Evolutionary conservation across 1,139 yeast genomes (phyloP), one percentile per base, ranked within the genome.

Genomic region (Taphrina confusa): DNA sequence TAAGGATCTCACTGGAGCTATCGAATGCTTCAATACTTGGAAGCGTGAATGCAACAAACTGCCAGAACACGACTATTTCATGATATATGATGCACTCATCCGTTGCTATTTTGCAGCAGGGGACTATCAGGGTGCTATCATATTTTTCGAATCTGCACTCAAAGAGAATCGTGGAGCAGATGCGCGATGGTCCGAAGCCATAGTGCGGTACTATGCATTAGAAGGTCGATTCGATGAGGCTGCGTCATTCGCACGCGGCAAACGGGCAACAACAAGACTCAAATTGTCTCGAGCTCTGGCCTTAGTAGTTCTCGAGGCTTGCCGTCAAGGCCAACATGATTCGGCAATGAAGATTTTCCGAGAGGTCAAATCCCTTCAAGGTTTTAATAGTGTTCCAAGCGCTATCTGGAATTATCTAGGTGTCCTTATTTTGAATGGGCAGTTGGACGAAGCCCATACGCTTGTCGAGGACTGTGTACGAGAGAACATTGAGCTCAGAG

Each of bases 11-110:
- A 25, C 33, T 12, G 45, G 64, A 4, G 67, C 66, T 4, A 33
- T 65, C 22, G 65, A 65, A 30, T 58, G 64, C 20, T 68, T 59
- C 54, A 57, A 65, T 31, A 60, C 56, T 25, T 68, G 65, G 60
- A 66, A 66, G 37, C 44, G 28, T 9, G 50, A 57, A 8, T 55
- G 56, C 14, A 14, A 45, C 14, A 23, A 44, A n/a, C 42, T 65
- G 40, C 61, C 61, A 1, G 55, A 64, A 14, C 59, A 57, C 20
- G 61, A 64, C 22, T 64, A 63, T 37, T 54, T 54, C 33, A 60
- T 55, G 2, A 64, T 69, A n/a, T 69, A 71, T 52, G 61, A 68
- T 8, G 69, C 71, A n/a, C 64, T 74, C 58, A 62, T 73, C n/a
- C 66, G 66, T 14, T 72, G 74, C 3, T 71, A 67, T 50, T 71